Percentiles rank a stretch among this genome's conserved stretches.
Evolutionary conservation across 331 rosid genomes (phyloP).

Genomic region (Pyracantha coccinea): DNA sequence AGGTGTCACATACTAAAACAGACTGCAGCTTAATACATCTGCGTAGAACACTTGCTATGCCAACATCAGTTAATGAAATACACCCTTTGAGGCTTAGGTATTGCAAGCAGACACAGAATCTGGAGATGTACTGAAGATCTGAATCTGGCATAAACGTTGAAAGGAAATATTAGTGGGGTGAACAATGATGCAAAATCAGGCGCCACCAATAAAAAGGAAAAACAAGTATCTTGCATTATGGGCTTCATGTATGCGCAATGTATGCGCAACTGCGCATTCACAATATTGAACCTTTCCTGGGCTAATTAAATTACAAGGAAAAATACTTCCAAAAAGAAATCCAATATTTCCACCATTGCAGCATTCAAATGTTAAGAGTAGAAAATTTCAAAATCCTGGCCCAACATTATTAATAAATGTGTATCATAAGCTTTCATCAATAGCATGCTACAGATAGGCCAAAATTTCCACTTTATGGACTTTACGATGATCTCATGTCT

Average conservation of each 20-base stretch:
- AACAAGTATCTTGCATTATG: neutral
- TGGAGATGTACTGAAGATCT: slow-evolving; percentile 48
- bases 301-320: neutral
- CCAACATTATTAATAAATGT: neutral
- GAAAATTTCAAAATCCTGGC: neutral
- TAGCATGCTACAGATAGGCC: neutral
- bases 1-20: slow-evolving; percentile 55
- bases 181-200: neutral
- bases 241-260: neutral
- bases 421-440: neutral
- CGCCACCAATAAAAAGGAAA: neutral
- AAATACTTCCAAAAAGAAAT: neutral
- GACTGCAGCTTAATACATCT: slow-evolving; percentile 43
- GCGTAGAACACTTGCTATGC: slow-evolving; percentile 48
- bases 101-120: slow-evolving; percentile 38
- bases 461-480: neutral
- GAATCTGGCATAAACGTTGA: slow-evolving; percentile 41
- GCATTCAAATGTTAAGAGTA: neutral
- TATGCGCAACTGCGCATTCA: neutral
- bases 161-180: neutral
- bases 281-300: neutral
- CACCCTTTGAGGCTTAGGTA: slow-evolving; percentile 74
- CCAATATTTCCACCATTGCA: neutral
- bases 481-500: neutral
- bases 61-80: slow-evolving; percentile 56